These are phyloP conservation scores for Aspergillus fumigatus DNA, from an alignment of 2,329 filamentous ascomycete species.

Conservation along the genomic window DNA sequence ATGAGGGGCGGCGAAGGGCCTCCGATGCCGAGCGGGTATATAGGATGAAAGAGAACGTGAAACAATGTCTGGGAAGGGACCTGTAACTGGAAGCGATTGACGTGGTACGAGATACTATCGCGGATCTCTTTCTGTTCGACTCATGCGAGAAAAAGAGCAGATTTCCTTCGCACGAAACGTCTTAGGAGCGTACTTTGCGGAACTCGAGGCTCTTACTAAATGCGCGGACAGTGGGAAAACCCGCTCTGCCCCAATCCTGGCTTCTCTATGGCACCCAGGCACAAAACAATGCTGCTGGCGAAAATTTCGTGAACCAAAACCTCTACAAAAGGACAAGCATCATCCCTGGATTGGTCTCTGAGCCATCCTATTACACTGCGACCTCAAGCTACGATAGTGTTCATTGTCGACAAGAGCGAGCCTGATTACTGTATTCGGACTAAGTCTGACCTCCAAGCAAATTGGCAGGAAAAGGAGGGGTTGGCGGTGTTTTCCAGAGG, in stretches of 20 bases:
- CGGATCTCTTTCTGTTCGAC: slow-evolving; percentile 15
- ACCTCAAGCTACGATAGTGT: neutral
- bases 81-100: slow-evolving; percentile 25
- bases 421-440: neutral
- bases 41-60: slow-evolving; percentile 10
- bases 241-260: slow-evolving; percentile 17
- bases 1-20: slow-evolving; percentile 6
- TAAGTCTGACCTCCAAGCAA: slow-evolving; percentile 12
- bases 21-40: slow-evolving; percentile 4
- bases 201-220: slow-evolving; percentile 26
- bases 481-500: slow-evolving; percentile 12
- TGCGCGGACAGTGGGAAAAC: slow-evolving; percentile 21
- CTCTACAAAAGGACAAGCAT: slow-evolving; percentile 3
- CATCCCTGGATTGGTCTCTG: neutral
- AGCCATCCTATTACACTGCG: neutral
- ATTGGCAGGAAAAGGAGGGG: slow-evolving; percentile 17
- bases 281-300: slow-evolving; percentile 11
- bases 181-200: slow-evolving; percentile 23
- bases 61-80: slow-evolving; percentile 15
- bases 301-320: slow-evolving; percentile 3
- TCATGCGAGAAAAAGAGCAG: slow-evolving; percentile 19
- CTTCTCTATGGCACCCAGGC: slow-evolving; percentile 10
- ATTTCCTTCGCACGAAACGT: slow-evolving; percentile 17
- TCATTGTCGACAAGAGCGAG: slow-evolving; percentile 1
- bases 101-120: slow-evolving; percentile 14